Evolutionary conservation across 768 basidiomycete genomes (phyloP).

Genomic region (Baorangia bicolor): DNA sequence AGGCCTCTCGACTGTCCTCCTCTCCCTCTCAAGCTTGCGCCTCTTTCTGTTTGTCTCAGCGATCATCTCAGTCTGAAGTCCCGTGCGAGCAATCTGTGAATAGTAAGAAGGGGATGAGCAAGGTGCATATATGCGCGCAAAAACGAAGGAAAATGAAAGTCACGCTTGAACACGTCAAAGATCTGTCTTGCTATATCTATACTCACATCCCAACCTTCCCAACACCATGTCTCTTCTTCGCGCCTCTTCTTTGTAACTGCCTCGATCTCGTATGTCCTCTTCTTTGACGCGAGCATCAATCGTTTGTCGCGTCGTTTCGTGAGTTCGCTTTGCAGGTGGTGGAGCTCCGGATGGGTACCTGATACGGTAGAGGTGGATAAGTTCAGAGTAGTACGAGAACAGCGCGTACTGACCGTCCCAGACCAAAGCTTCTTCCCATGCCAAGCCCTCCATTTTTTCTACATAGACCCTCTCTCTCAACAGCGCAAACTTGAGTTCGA

Average conservation of each 20-base stretch:
- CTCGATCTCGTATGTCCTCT: slow-evolving; percentile 65
- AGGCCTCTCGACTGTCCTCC: slow-evolving; percentile 74
- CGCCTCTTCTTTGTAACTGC: slow-evolving; percentile 61
- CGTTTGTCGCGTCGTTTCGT: slow-evolving; percentile 77
- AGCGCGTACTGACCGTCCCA: slow-evolving; percentile 56
- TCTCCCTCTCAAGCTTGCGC: slow-evolving; percentile 80
- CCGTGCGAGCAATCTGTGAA: slow-evolving; percentile 67
- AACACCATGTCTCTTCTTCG: slow-evolving; percentile 72
- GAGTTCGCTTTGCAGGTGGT: slow-evolving; percentile 78
- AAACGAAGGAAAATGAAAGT: slow-evolving; percentile 1
- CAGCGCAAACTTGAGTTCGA: slow-evolving; percentile 91
- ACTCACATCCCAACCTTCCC: slow-evolving; percentile 90
- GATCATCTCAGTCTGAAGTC: slow-evolving; percentile 83
- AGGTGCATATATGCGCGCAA: background rate
- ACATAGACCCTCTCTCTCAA: slow-evolving; percentile 86
- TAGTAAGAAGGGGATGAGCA: slow-evolving; percentile 1
- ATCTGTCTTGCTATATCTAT: slow-evolving; percentile 4
- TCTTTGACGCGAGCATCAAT: slow-evolving; percentile 73
- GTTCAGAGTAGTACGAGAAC: background rate
- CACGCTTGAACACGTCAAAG: background rate
- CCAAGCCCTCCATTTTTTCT: slow-evolving; percentile 90
- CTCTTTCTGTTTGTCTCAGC: slow-evolving; percentile 87
- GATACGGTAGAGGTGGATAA: background rate
- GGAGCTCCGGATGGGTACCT: slow-evolving; percentile 87
- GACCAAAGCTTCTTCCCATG: slow-evolving; percentile 84